Evolutionary conservation across 2,329 filamentous ascomycete species (phyloP), one percentile per base, ranked within the genome.

Genomic region (Aspergillus spinulosporus): DNA sequence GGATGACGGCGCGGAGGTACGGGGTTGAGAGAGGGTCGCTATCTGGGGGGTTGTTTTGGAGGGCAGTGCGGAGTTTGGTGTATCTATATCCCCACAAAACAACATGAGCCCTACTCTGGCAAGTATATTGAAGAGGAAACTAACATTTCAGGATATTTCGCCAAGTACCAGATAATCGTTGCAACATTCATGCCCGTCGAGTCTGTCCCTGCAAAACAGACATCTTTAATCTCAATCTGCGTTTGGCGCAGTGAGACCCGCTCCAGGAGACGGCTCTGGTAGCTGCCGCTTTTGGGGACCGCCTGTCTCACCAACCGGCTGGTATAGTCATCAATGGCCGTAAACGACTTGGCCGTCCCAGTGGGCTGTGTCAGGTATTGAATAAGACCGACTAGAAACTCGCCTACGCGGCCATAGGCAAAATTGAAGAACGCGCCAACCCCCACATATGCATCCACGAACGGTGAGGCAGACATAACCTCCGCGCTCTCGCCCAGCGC

Each of bases 171-270:
- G 42, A 76, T 70, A 2, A 82, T 74, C 1, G 76, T 80, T 4
- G 76, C 75, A 15, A 82, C 66, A 56, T 80, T 83, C 72, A 80
- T 81, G 12, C 76, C 78, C 2, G 78, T 82, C 0, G 78, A 78
- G 63, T 84, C 81, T 0, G 81, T 81, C 1, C 81, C 81, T 1
- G 81, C 81, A 65, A 83, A 84, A 28, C 80, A 75, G 2, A 84
- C 65, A 61, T 83, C 82, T 61, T 83, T 82, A 59, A 79, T 76
- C 60, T 84, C 80, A 0, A 78, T 75, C 42, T 72, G 75, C 5
- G 78, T 73, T 63, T 84, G 80, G 3, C 70, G 62, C 7, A 64
- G 63, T 3, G 72, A 72, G 29, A 83, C 66, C 0, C 73, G 68
- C 40, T 73, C 72, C 15, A 82, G 64, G 36, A 84, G 66, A 3